Evolutionary conservation across 208 protist species (phyloP).

Genomic region (Herpetomonas samuelpessoai): DNA sequence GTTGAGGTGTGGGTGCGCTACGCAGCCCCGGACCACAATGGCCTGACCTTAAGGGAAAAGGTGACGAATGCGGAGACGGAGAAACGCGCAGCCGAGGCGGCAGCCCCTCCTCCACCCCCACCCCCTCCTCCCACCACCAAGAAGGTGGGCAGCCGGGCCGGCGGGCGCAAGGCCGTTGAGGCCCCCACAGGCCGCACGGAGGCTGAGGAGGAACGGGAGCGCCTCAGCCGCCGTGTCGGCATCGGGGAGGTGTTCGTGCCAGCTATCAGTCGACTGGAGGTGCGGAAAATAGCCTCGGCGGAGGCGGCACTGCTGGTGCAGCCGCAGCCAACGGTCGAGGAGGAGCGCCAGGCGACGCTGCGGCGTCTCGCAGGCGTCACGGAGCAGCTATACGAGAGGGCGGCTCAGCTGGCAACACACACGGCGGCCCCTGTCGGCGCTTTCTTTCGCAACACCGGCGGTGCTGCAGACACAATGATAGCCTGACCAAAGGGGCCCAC

Average conservation of each 20-base stretch:
- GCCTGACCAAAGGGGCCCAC: too few species aligned
- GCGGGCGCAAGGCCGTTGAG: conserved; percentile 21
- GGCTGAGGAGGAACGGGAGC: conserved; percentile 14
- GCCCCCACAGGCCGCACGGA: conserved; percentile 2
- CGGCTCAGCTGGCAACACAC: conserved; percentile 19
- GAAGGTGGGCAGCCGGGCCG: conserved; percentile 7
- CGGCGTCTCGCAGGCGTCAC: conserved; percentile 69
- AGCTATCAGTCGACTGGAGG: conserved; percentile 69
- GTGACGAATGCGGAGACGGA: conserved; percentile 9
- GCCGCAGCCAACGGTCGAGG: conserved; percentile 51
- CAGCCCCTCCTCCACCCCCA: neutral
- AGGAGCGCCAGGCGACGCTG: conserved; percentile 50
- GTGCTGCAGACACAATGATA: neutral
- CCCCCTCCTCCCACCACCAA: neutral
- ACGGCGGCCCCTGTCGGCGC: conserved; percentile 35
- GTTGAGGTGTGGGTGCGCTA: conserved; percentile 86
- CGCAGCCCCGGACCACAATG: conserved; percentile 72
- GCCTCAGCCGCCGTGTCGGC: conserved; percentile 18
- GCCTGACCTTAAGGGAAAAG: conserved; percentile 45
- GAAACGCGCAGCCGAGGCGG: neutral
- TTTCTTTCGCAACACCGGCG: conserved; percentile 37
- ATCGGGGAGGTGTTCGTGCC: conserved; percentile 47
- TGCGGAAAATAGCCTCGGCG: conserved; percentile 36
- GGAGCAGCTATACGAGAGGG: conserved; percentile 42
- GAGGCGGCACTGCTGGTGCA: conserved; percentile 38